phyloP scores from a whole-genome alignment of 1,284 basidiomycete genomes.

The Cryptococcus neoformans region DNA sequence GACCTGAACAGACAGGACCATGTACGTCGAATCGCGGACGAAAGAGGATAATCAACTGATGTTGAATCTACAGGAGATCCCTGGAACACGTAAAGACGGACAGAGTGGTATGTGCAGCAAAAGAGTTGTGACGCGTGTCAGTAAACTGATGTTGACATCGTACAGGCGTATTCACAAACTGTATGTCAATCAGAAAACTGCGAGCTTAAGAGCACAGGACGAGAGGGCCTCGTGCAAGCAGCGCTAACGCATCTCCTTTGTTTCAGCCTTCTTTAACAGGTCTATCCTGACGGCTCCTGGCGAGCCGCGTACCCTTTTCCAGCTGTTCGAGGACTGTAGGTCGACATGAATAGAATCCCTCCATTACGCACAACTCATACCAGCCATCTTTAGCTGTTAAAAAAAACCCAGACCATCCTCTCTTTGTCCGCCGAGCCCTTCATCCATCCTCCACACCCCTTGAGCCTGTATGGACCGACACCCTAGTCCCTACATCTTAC shows the following conservation, averaged over 20 bases:
- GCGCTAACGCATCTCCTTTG: not conserved
- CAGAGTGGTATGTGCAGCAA: conserved; percentile 26
- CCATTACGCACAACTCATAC: no score
- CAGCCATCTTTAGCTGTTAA: no score
- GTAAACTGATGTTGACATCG: not conserved
- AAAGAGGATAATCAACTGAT: not conserved
- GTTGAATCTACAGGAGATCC: conserved; percentile 25
- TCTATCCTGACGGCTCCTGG: conserved; percentile 16
- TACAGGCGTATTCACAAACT: conserved; percentile 18
- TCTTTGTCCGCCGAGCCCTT: conserved; percentile 39
- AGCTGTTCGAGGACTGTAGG: conserved; percentile 48
- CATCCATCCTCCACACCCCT: conserved; percentile 14
- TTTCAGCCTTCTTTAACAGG: conserved; percentile 23
- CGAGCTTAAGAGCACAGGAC: not conserved
- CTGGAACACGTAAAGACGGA: conserved; percentile 27
- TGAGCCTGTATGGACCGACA: conserved; percentile 25
- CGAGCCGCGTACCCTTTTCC: conserved; percentile 36
- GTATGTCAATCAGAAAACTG: conserved; percentile 2
- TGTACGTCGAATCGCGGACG: not conserved
- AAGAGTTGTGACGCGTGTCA: not conserved
- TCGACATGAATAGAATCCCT: not conserved
- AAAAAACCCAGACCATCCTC: conserved; percentile 27
- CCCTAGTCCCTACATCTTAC: conserved; percentile 38
- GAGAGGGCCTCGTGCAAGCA: not conserved
- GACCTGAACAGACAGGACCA: not conserved